Percentiles rank a stretch among this genome's conserved stretches.
These are phyloP conservation scores for Mycena sp. DNA, from an alignment of 1,284 basidiomycete genomes.

Conservation along the genomic window DNA sequence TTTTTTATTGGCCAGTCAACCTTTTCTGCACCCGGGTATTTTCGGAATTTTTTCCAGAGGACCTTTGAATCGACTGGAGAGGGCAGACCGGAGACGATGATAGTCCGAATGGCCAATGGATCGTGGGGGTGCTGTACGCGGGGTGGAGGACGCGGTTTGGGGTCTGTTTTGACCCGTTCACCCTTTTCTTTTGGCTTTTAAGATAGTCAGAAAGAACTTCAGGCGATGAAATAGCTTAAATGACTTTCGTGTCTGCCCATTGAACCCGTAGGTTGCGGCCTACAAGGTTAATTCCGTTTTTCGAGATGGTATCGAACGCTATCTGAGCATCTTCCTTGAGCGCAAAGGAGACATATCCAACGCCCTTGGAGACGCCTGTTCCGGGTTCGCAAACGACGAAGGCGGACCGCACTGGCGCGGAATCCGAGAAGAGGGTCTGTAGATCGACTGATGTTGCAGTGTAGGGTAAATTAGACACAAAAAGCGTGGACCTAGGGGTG, in stretches of 20 bases:
- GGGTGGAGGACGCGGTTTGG: slow-evolving; percentile 48
- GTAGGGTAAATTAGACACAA: slow-evolving; percentile 89
- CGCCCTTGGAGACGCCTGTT: slow-evolving; percentile 90
- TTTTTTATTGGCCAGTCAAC: slow-evolving; percentile 75
- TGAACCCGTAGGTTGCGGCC: slow-evolving; percentile 79
- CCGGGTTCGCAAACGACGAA: slow-evolving; percentile 91
- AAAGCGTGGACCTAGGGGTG: slow-evolving; percentile 56
- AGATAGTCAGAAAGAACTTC: background rate
- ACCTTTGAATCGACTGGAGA: slow-evolving; percentile 73
- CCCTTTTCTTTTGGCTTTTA: slow-evolving; percentile 51
- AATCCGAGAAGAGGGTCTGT: slow-evolving; percentile 92
- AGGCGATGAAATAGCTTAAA: slow-evolving; percentile 28
- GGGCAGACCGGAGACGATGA: slow-evolving; percentile 83
- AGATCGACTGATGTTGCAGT: slow-evolving; percentile 91
- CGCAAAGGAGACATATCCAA: slow-evolving; percentile 97
- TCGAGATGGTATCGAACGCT: slow-evolving; percentile 70
- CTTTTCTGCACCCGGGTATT: slow-evolving; percentile 76
- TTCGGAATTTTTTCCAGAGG: slow-evolving; percentile 91
- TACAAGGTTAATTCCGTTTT: slow-evolving; percentile 65
- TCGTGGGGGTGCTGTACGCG: slow-evolving; percentile 59
- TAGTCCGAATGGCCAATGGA: slow-evolving; percentile 82
- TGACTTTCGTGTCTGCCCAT: slow-evolving; percentile 84
- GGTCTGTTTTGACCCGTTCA: slow-evolving; percentile 49
- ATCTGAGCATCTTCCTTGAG: slow-evolving; percentile 88
- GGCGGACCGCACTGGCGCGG: slow-evolving; percentile 93